A percentile compares a stretch with the other conserved stretches of the same genome.
phyloP scores from a whole-genome alignment of 257 asterid species.

The Cordia subcordata region DNA sequence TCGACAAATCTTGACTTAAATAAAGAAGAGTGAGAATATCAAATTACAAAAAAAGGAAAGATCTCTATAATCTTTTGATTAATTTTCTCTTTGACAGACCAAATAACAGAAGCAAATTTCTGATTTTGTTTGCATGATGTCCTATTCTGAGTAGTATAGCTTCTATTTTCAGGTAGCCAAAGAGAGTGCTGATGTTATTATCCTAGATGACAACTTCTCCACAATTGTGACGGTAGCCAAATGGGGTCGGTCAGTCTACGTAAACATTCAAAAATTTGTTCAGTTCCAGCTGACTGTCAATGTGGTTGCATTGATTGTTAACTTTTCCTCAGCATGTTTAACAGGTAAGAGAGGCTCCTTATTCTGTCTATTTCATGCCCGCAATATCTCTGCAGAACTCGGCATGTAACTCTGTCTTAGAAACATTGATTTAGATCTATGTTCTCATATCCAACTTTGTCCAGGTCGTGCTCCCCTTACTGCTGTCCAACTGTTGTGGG shows the following conservation, averaged over 20 bases:
- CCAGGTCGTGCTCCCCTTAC: conserved; percentile 88
- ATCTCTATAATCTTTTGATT: too few relatives aligned
- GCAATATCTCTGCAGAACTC: neutral
- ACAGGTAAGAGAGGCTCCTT: conserved; percentile 45
- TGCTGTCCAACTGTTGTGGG: conserved; percentile 98
- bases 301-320: conserved; percentile 70
- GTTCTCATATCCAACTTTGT: neutral
- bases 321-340: conserved; percentile 79
- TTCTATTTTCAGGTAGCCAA: conserved; percentile 61
- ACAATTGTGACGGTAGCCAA: conserved; percentile 84
- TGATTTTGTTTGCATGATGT: too few relatives aligned
- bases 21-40: too few relatives aligned
- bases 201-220: conserved; percentile 86
- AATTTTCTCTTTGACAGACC: too few relatives aligned
- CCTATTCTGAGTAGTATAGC: neutral
- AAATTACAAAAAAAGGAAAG: too few relatives aligned
- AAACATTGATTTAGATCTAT: neutral
- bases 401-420: neutral
- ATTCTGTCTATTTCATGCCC: neutral
- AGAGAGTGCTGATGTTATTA: conserved; percentile 93
- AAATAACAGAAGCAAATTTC: too few relatives aligned
- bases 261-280: conserved; percentile 84
- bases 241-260: conserved; percentile 91
- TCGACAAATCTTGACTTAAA: too few relatives aligned
- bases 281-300: conserved; percentile 90